A percentile compares a stretch with the other conserved stretches of the same genome.
Conservation (phyloP, 345 rosid genomes). For the Ceriops decandra region DNA sequence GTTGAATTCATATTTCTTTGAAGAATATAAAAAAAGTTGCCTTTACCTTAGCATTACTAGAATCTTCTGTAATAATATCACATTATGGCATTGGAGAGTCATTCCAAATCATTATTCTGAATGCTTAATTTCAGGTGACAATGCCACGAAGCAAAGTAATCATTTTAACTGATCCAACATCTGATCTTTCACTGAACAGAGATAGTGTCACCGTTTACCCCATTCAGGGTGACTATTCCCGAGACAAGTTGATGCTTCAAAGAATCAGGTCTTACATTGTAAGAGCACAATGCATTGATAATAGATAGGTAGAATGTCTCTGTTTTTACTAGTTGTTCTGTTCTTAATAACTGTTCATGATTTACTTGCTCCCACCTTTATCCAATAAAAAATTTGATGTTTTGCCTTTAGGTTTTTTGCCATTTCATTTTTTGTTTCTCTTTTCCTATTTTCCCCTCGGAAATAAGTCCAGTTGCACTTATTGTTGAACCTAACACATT, state of each 20-base stretch:
- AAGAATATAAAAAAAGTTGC: background rate
- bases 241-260: conserved; percentile 92
- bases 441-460: background rate
- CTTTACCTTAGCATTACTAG: background rate
- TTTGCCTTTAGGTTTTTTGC: too few species aligned
- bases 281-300: conserved; percentile 57
- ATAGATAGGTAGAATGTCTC: conserved; percentile 51
- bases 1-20: background rate
- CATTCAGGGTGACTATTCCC: conserved; percentile 73
- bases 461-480: too few species aligned
- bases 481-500: too few species aligned
- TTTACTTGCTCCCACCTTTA: too few species aligned
- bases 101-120: background rate
- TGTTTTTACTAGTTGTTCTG: conserved; percentile 7
- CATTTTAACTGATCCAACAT: conserved; percentile 81
- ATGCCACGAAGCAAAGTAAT: conserved; percentile 73
- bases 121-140: conserved; percentile 46
- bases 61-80: background rate
- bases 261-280: conserved; percentile 98
- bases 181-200: conserved; percentile 53
- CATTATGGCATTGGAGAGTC: background rate
- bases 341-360: background rate
- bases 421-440: background rate
- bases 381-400: too few species aligned
- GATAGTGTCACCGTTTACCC: conserved; percentile 58